phyloP scores from a whole-genome alignment of 2,329 filamentous ascomycete genomes.

The Aureobasidium sp. region DNA sequence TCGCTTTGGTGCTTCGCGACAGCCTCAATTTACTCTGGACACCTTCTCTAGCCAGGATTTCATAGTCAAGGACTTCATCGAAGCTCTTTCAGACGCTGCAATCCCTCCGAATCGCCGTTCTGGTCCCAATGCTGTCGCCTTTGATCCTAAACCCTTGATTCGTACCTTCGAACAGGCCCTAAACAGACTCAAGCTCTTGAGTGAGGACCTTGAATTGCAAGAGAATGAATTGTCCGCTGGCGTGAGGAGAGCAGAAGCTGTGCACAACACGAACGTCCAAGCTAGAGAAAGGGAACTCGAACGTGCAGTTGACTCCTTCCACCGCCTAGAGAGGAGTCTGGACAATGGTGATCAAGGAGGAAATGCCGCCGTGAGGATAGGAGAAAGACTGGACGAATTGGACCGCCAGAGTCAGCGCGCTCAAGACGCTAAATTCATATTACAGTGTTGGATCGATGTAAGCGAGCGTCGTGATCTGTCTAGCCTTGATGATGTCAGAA shows the following conservation, averaged over 20 bases:
- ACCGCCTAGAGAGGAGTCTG: conserved; percentile 76
- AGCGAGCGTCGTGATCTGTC: conserved; percentile 81
- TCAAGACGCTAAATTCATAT: conserved; percentile 87
- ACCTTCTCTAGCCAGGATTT: conserved; percentile 69
- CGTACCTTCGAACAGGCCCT: conserved; percentile 80
- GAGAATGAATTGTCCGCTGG: conserved; percentile 88
- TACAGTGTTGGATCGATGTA: conserved; percentile 95
- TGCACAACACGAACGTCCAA: conserved; percentile 86
- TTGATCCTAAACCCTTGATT: conserved; percentile 95
- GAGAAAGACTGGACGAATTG: conserved; percentile 86
- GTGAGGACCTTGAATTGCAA: conserved; percentile 77
- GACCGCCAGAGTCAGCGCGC: conserved; percentile 86
- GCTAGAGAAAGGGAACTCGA: conserved; percentile 84
- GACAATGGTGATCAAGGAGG: conserved; percentile 58
- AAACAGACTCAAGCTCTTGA: conserved; percentile 61
- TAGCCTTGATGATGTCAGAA: conserved; percentile 79
- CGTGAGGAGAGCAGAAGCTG: conserved; percentile 81
- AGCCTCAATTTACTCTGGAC: conserved; percentile 66
- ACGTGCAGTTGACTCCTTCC: conserved; percentile 85
- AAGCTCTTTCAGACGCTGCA: conserved; percentile 79
- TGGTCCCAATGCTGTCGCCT: conserved; percentile 38
- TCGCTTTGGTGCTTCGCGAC: conserved; percentile 23
- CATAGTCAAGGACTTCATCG: conserved; percentile 96
- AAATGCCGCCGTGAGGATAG: conserved; percentile 89
- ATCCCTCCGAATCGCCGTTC: conserved; percentile 76